Conservation (phyloP, 495 filamentous ascomycete species). For the Podospora bellae-mahoneyi region DNA sequence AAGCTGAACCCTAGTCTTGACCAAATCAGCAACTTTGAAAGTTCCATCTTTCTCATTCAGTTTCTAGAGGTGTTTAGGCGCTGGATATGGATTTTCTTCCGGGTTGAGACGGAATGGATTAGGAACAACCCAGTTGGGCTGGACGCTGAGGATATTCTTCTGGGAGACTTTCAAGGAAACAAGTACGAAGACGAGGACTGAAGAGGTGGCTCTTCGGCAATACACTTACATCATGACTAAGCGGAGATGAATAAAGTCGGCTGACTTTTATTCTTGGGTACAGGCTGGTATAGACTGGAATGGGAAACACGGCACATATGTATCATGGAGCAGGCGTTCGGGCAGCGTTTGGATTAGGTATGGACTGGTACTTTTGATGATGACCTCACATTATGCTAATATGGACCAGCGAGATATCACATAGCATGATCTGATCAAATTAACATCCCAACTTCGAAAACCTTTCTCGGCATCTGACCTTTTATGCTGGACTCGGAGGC, state of each 20-base stretch:
- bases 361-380: not conserved
- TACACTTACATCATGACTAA: not conserved
- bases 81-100: constrained; percentile 97
- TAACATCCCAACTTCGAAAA: not conserved
- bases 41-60: constrained; percentile 80
- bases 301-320: not conserved
- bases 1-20: constrained; percentile 78
- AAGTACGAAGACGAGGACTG: constrained; percentile 43
- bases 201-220: not conserved
- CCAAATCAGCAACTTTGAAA: constrained; percentile 79
- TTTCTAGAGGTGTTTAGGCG: constrained; percentile 78
- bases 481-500: not conserved
- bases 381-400: not conserved
- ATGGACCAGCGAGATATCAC: not conserved
- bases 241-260: not conserved
- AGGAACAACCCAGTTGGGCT: constrained; percentile 38
- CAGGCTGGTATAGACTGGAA: not conserved
- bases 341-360: not conserved
- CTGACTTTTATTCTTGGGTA: not conserved
- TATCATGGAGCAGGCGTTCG: not conserved
- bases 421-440: not conserved
- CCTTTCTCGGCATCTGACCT: not conserved
- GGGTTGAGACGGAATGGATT: constrained; percentile 89
- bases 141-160: constrained; percentile 43
- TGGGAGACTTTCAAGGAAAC: constrained; percentile 43